Base-by-base conservation (phyloP, 148 eudicot genomes). In the Rhododendron ovatum region DNA sequence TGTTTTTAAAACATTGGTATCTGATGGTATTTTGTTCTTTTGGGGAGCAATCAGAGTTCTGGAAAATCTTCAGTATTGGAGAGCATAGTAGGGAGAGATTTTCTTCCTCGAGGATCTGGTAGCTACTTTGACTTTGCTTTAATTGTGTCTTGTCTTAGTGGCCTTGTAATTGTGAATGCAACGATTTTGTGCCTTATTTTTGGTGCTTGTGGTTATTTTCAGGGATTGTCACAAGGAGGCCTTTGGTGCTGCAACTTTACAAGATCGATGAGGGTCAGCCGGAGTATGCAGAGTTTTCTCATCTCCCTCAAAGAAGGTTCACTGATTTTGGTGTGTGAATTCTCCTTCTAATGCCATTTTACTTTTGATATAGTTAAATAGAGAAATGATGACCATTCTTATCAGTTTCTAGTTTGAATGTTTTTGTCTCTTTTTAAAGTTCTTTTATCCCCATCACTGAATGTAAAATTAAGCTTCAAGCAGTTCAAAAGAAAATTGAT, bases 51-150 rank as follows among this genome's bases (percentile, higher is more conserved):
- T 59, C 91, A 96, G 98, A 96, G 99, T 91, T 96, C 99, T 15
- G 99, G 99, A 37, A 96, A 96, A 83, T 96, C 99, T 30, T 96
- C 98, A 2, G 99, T 96, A 53, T 87, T 96, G 59, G 99, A 96
- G 92, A 96, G 99, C 89, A 92, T 96, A 22, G 99, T 96, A 9
- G 99, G 99, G 67, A 92, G 98, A 35, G 99, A 96, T 78, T 96
- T 96, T 85, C 98, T 96, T 85, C 99, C 99, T 69, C 89, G 98
- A 89, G 99, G 99, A 91, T 96, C 98, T 30, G 99, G 99, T 96
- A 82, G 93, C 18, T 69, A 69, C 75, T 28, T 12, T 77, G 20
- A 75, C 79, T 75, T 41, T 9, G 50, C 81, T 39, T 65, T 63
- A 7, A 24, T 48, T 28, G 57, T 51, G 41, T 77, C 53, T 82